Evolutionary conservation across 306 rosid species (phyloP).

Genomic region (Lithocarpus polystachyus): DNA sequence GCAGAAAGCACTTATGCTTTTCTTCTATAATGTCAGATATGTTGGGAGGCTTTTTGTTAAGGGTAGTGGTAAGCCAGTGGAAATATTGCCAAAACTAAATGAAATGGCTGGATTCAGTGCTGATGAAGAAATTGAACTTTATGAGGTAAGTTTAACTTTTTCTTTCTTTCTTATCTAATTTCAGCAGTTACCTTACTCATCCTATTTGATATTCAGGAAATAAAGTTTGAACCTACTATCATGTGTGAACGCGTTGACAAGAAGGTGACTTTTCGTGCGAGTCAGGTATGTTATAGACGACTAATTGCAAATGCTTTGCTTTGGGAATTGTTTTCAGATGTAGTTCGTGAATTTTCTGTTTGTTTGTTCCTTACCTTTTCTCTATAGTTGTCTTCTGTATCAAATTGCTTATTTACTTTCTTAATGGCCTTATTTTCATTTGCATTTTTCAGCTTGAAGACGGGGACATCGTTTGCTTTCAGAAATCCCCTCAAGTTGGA

Average conservation of each 20-base stretch:
- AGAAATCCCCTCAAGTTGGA: conserved; percentile 42
- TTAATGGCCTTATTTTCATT: not conserved
- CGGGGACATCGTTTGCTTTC: conserved; percentile 59
- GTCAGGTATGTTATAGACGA: conserved; percentile 37
- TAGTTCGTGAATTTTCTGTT: not conserved
- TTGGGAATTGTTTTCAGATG: not conserved
- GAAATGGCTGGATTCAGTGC: conserved; percentile 50
- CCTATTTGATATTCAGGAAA: conserved; percentile 36
- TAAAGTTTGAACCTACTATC: conserved; percentile 51
- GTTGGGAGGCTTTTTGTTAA: conserved; percentile 51
- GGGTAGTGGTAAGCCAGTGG: conserved; percentile 39
- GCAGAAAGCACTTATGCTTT: not conserved
- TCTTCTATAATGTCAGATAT: conserved; percentile 17
- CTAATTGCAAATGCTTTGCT: not conserved
- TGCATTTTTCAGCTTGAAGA: conserved; percentile 43
- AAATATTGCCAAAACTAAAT: conserved; percentile 41
- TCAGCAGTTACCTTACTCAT: not conserved
- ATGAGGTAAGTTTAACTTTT: conserved; percentile 32
- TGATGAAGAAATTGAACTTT: conserved; percentile 54
- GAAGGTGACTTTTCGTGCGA: conserved; percentile 40
- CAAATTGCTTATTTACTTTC: not conserved
- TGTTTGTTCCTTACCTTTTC: not conserved
- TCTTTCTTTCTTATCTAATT: not conserved
- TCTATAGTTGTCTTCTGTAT: not conserved
- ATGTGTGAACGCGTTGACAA: conserved; percentile 60